phyloP scores from a whole-genome alignment of 202 grass and related monocot genomes.

The Dendrocalamus latiflorus region DNA sequence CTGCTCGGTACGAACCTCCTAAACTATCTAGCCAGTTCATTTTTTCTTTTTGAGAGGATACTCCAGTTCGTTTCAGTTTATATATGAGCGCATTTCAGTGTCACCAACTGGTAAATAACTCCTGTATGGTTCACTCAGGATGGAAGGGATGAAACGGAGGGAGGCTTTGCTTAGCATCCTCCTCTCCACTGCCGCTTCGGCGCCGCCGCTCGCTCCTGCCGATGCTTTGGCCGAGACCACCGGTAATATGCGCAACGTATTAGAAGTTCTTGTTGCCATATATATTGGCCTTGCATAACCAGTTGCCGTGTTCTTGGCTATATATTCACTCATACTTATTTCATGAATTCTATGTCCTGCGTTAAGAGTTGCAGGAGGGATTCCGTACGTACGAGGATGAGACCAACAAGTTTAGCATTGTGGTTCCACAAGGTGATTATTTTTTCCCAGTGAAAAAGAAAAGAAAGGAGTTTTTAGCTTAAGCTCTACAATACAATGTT shows the following conservation, averaged over 20 bases:
- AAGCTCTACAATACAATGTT: too few species aligned
- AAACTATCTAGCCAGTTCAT: too few species aligned
- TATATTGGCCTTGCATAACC: background rate
- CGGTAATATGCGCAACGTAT: background rate
- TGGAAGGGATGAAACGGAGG: slow-evolving; percentile 38
- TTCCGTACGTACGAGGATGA: slow-evolving; percentile 69
- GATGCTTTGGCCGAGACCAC: slow-evolving; percentile 36
- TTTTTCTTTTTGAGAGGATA: too few species aligned
- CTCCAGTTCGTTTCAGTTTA: too few species aligned
- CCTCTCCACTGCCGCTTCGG: slow-evolving; percentile 26
- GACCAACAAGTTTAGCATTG: slow-evolving; percentile 63
- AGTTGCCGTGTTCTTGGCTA: background rate
- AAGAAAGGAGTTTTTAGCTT: too few species aligned
- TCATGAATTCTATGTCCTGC: too few species aligned
- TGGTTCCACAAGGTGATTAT: slow-evolving; percentile 57
- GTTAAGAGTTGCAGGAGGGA: too few species aligned
- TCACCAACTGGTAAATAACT: background rate
- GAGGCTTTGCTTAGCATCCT: slow-evolving; percentile 50
- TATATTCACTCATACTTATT: too few species aligned
- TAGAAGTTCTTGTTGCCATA: background rate
- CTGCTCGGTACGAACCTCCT: slow-evolving; percentile 3
- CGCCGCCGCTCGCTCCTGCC: slow-evolving; percentile 6
- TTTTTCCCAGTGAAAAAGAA: background rate
- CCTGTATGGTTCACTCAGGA: background rate
- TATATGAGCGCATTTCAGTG: background rate